Evolutionary conservation across 2,329 filamentous ascomycete species (phyloP).

Genomic region (Hymenoscyphus albidus): DNA sequence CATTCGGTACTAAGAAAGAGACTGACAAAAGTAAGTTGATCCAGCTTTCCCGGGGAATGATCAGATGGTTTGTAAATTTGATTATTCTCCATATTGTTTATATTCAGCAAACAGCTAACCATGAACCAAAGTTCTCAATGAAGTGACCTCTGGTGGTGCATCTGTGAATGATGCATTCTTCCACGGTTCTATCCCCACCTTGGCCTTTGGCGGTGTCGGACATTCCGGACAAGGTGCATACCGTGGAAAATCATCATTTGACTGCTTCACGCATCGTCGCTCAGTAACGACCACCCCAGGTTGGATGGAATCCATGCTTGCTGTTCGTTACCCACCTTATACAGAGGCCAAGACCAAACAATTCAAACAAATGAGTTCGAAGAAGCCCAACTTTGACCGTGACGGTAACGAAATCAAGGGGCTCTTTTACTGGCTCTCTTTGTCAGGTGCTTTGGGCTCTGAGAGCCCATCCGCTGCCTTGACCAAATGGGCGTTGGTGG

Average conservation of each 20-base stretch:
- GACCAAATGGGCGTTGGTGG: constrained; percentile 47
- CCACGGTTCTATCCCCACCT: constrained; percentile 65
- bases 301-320: constrained; percentile 65
- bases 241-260: constrained; percentile 71
- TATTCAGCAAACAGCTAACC: neutral
- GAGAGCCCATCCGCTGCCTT: constrained; percentile 48
- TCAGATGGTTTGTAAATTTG: neutral
- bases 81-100: neutral
- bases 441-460: constrained; percentile 51
- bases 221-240: constrained; percentile 73
- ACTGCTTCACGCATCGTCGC: constrained; percentile 60
- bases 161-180: constrained; percentile 64
- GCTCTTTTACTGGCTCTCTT: constrained; percentile 50
- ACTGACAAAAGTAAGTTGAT: constrained; percentile 62
- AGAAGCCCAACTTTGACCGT: constrained; percentile 60
- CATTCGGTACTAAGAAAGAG: constrained; percentile 79
- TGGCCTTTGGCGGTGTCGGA: constrained; percentile 81
- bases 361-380: constrained; percentile 41
- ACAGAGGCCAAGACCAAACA: constrained; percentile 40
- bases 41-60: neutral
- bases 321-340: constrained; percentile 66
- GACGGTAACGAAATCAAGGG: constrained; percentile 50
- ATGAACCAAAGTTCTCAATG: constrained; percentile 48
- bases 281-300: constrained; percentile 57
- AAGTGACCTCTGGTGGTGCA: constrained; percentile 65